Percentiles rank a stretch among this genome's conserved stretches.
Conservation (phyloP, 805 yeast genomes). For the Pichia californica region DNA sequence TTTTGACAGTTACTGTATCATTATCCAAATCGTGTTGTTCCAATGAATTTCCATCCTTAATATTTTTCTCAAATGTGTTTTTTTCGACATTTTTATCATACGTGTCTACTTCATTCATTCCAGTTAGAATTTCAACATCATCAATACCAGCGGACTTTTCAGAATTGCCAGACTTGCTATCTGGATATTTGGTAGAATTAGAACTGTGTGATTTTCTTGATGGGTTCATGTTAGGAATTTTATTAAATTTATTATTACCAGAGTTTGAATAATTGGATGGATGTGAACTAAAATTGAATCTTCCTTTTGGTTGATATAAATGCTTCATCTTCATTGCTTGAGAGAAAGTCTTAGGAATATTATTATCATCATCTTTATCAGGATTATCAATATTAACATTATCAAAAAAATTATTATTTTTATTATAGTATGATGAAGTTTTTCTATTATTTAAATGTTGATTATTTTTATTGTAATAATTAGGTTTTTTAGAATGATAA, state of each 20-base stretch:
- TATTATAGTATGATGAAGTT: not conserved
- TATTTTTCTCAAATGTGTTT: too few relatives aligned
- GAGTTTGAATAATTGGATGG: too few relatives aligned
- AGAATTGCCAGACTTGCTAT: too few relatives aligned
- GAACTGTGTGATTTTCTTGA: too few relatives aligned
- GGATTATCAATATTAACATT: not conserved
- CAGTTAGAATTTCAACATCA: too few relatives aligned
- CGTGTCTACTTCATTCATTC: too few relatives aligned
- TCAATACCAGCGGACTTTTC: too few relatives aligned
- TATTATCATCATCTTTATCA: not conserved
- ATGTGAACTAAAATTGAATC: too few relatives aligned
- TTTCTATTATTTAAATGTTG: too few relatives aligned
- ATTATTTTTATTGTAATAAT: not conserved
- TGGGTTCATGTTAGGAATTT: too few relatives aligned
- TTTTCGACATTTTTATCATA: not conserved
- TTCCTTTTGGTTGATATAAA: not conserved
- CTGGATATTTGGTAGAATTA: too few relatives aligned
- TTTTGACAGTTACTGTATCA: slow-evolving; percentile 21
- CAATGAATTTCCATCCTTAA: not conserved
- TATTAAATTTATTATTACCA: too few relatives aligned
- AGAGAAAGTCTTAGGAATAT: slow-evolving; percentile 6
- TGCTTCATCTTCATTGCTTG: slow-evolving; percentile 9
- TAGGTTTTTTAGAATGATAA: not conserved
- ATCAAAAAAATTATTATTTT: slow-evolving; percentile 4
- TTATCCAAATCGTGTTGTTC: slow-evolving; percentile 9